A percentile compares a stretch with the other conserved stretches of the same genome.
Conservation (phyloP, 768 basidiomycete species). For the Pulveroboletus sp. region DNA sequence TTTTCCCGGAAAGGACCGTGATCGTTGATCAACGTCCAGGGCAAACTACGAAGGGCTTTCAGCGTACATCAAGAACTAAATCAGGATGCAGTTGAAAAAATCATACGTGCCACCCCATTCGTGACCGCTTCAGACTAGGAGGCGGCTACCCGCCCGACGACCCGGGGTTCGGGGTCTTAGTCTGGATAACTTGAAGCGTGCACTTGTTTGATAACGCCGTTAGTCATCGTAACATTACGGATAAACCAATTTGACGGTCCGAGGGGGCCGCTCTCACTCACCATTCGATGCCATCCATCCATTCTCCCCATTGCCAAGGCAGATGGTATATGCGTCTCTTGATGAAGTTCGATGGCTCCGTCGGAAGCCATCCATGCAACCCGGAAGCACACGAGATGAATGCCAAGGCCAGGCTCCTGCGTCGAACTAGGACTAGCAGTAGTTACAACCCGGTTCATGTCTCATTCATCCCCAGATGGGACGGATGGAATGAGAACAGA, state of each 20-base stretch:
- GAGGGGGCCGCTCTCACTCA: no score
- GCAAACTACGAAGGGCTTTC: conserved; percentile 60
- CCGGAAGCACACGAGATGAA: no score
- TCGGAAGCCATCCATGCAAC: no score
- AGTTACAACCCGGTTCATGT: no score
- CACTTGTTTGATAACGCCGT: not conserved
- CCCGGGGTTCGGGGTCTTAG: not conserved
- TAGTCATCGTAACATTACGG: not conserved
- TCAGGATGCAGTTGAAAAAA: not conserved
- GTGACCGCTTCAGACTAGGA: conserved; percentile 37
- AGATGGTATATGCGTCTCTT: no score
- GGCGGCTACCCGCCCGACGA: not conserved
- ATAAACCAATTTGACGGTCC: not conserved
- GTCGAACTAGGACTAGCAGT: no score
- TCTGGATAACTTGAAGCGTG: not conserved
- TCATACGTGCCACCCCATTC: conserved; percentile 39
- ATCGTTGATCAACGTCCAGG: conserved; percentile 53
- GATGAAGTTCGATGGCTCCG: no score
- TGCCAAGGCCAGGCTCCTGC: no score
- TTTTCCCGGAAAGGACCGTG: conserved; percentile 52
- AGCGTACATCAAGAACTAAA: conserved; percentile 34
- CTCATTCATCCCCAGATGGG: no score
- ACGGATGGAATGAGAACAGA: no score
- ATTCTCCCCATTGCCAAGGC: no score
- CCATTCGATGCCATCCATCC: no score